These are phyloP conservation scores for Nakaseomyces nivariensis DNA, from an alignment of 1,139 yeast genomes.

Conservation along the genomic window DNA sequence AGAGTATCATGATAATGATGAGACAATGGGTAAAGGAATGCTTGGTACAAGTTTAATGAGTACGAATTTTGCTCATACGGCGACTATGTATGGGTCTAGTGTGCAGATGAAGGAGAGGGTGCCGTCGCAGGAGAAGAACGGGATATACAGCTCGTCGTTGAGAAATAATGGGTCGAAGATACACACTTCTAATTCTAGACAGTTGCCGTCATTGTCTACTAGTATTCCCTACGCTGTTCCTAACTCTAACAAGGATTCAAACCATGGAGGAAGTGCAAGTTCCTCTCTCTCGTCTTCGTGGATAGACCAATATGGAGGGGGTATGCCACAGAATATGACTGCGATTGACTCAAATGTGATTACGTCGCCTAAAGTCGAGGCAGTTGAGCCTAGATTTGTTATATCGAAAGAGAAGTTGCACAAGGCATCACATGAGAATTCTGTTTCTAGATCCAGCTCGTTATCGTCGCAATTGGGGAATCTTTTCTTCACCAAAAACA, in stretches of 20 bases:
- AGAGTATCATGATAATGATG: slow-evolving; percentile 18
- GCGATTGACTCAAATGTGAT: slow-evolving; percentile 48
- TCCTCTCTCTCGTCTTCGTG: slow-evolving; percentile 26
- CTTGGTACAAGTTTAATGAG: slow-evolving; percentile 27
- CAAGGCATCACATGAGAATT: slow-evolving; percentile 35
- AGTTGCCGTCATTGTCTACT: slow-evolving; percentile 39
- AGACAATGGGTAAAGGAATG: slow-evolving; percentile 4
- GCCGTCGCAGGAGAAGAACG: slow-evolving; percentile 17
- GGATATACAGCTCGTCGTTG: slow-evolving; percentile 5
- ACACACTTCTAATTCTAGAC: slow-evolving; percentile 6
- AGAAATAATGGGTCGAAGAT: background rate
- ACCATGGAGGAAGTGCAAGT: slow-evolving; percentile 10
- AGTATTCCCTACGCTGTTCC: slow-evolving; percentile 70
- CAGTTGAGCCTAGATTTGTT: slow-evolving; percentile 62
- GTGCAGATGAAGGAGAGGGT: slow-evolving; percentile 15
- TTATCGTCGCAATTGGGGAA: slow-evolving; percentile 34
- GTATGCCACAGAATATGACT: slow-evolving; percentile 45
- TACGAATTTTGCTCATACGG: slow-evolving; percentile 30
- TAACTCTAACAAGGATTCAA: slow-evolving; percentile 25
- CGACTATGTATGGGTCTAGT: slow-evolving; percentile 20
- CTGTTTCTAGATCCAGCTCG: slow-evolving; percentile 41
- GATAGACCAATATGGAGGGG: slow-evolving; percentile 31
- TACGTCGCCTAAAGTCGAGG: slow-evolving; percentile 57
- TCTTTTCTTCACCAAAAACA: slow-evolving; percentile 34
- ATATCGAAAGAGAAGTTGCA: slow-evolving; percentile 64